Conservation (phyloP, 352 stramenopile genomes). For the Phytophthora idaei region DNA sequence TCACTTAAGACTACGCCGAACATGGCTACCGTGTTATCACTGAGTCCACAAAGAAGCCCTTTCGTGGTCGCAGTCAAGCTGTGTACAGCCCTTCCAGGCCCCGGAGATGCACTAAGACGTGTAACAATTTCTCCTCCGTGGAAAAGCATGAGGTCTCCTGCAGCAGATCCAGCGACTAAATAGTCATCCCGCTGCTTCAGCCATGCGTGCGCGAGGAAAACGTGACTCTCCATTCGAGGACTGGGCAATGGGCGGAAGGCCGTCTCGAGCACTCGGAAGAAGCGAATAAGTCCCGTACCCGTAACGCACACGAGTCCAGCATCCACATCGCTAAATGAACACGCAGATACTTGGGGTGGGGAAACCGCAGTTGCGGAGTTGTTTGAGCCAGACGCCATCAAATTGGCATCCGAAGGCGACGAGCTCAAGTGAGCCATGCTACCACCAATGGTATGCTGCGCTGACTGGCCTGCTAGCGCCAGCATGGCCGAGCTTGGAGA, state of each 20-base stretch:
- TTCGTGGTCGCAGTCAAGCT: slow-evolving; percentile 74
- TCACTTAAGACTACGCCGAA: slow-evolving; percentile 51
- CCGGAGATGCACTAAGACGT: slow-evolving; percentile 58
- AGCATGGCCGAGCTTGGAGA: slow-evolving; percentile 58
- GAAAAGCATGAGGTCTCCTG: slow-evolving; percentile 90
- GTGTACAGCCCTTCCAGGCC: slow-evolving; percentile 52
- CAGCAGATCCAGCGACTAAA: slow-evolving; percentile 82
- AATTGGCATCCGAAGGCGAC: slow-evolving; percentile 32
- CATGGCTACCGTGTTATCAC: slow-evolving; percentile 71
- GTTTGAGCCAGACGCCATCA: slow-evolving; percentile 18
- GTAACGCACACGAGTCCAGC: slow-evolving; percentile 87
- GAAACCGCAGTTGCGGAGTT: slow-evolving; percentile 4
- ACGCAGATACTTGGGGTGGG: slow-evolving; percentile 65
- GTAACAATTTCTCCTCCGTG: slow-evolving; percentile 73
- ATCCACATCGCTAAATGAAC: slow-evolving; percentile 90
- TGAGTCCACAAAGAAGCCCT: slow-evolving; percentile 78
- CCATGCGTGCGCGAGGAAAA: slow-evolving; percentile 90
- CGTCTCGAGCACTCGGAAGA: slow-evolving; percentile 91
- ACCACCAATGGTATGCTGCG: slow-evolving; percentile 23
- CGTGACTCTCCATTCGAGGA: slow-evolving; percentile 68
- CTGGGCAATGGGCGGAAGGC: slow-evolving; percentile 85
- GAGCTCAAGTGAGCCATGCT: slow-evolving; percentile 34
- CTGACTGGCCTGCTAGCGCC: slow-evolving; percentile 32
- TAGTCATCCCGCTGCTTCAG: slow-evolving; percentile 91
- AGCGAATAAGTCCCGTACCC: slow-evolving; percentile 82